Conservation (phyloP, 1,284 basidiomycete genomes). For the Tylopilus orsonianus region DNA sequence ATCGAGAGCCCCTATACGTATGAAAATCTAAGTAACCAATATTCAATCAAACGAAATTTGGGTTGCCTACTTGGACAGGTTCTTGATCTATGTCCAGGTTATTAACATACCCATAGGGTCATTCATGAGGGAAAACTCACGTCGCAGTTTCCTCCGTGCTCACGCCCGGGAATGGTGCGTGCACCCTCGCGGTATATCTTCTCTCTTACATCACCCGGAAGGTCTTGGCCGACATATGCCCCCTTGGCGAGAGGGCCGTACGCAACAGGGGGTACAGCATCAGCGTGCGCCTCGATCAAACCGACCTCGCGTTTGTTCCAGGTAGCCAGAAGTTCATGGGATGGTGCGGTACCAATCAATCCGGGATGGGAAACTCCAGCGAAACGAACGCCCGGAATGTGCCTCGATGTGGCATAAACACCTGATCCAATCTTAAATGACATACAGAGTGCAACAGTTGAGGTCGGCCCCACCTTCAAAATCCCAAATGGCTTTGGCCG, state of each 20-base stretch:
- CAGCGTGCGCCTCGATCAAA: constrained; percentile 57
- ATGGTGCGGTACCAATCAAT: constrained; percentile 75
- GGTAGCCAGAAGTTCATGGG: constrained; percentile 64
- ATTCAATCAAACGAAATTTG: neutral
- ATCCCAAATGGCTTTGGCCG: constrained; percentile 81
- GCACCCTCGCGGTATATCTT: constrained; percentile 71
- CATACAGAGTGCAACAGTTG: neutral
- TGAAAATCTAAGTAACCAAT: neutral
- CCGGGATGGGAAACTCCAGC: constrained; percentile 78
- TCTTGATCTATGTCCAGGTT: constrained; percentile 57
- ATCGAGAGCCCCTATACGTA: constrained; percentile 53
- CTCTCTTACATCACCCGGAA: constrained; percentile 46
- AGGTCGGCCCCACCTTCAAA: constrained; percentile 50
- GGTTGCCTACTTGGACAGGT: constrained; percentile 52
- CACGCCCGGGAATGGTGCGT: constrained; percentile 73
- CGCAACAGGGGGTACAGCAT: constrained; percentile 64
- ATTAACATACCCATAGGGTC: constrained; percentile 5
- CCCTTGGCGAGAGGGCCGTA: constrained; percentile 61
- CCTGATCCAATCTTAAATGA: constrained; percentile 2
- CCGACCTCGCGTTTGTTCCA: constrained; percentile 75
- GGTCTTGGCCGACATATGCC: constrained; percentile 69
- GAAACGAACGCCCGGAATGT: constrained; percentile 73
- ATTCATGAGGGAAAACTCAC: constrained; percentile 37
- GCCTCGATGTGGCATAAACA: constrained; percentile 15
- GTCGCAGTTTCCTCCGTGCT: constrained; percentile 84